Conservation (phyloP, 768 basidiomycete genomes). For the Grammothele lineata region DNA sequence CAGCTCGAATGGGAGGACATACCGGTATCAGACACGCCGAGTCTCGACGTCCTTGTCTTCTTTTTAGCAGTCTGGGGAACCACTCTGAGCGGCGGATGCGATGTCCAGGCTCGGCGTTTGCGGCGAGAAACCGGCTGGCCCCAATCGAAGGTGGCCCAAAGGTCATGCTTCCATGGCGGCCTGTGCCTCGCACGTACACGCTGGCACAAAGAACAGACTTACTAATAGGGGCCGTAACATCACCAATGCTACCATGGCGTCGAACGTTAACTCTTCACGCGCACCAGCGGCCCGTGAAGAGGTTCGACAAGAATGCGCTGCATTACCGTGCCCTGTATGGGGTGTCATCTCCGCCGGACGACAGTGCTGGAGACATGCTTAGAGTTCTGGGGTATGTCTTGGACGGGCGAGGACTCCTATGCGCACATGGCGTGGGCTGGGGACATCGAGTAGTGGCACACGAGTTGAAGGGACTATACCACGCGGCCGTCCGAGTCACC, state of each 20-base stretch:
- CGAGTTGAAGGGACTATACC: conserved; percentile 26
- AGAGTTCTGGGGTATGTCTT: no score
- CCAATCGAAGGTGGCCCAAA: conserved; percentile 21
- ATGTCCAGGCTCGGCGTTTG: conserved; percentile 53
- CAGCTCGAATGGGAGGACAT: conserved; percentile 18
- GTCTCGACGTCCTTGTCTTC: conserved; percentile 85
- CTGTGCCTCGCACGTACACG: conserved; percentile 7
- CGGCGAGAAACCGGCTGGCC: conserved; percentile 29
- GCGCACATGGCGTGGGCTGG: conserved; percentile 15
- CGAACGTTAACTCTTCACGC: conserved; percentile 57
- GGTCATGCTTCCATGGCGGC: conserved; percentile 20
- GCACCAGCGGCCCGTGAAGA: conserved; percentile 65
- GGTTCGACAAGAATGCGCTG: conserved; percentile 72
- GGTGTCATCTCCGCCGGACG: conserved; percentile 1
- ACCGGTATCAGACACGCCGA: conserved; percentile 85
- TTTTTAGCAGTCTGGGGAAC: conserved; percentile 70
- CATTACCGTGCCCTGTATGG: conserved; percentile 39
- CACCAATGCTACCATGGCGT: conserved; percentile 14
- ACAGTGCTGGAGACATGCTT: no score
- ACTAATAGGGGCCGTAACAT: conserved; percentile 21
- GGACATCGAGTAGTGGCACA: conserved; percentile 20
- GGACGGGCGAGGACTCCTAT: conserved; percentile 12
- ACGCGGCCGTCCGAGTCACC: conserved; percentile 26
- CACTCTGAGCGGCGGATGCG: conserved; percentile 76
- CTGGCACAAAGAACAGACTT: neutral